These are phyloP conservation scores for Nelumbo lutea DNA, from an alignment of 164 flowering plant species.

Conservation along the genomic window DNA sequence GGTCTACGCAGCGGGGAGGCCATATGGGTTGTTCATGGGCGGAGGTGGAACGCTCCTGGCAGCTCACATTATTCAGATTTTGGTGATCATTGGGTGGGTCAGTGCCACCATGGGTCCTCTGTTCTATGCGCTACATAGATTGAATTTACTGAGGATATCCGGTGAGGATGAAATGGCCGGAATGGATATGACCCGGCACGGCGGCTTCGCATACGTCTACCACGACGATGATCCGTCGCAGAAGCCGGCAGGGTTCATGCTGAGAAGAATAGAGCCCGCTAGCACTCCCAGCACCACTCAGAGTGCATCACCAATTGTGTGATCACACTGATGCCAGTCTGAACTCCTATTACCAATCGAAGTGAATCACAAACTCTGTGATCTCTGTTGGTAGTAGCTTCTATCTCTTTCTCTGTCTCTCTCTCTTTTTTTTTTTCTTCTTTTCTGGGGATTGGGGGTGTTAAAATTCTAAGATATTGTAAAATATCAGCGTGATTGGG, in stretches of 20 bases:
- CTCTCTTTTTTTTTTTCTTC: too few relatives aligned
- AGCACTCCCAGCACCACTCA: conserved; percentile 6
- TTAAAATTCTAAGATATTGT: too few relatives aligned
- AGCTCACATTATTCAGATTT: conserved; percentile 60
- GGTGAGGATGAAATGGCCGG: conserved; percentile 75
- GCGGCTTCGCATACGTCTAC: conserved; percentile 66
- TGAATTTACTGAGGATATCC: conserved; percentile 58
- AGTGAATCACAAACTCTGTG: too few relatives aligned
- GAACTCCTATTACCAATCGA: too few relatives aligned
- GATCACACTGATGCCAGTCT: background rate
- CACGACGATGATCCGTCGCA: conserved; percentile 28
- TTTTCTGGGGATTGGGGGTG: too few relatives aligned
- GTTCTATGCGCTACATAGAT: conserved; percentile 38
- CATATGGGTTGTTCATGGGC: conserved; percentile 78
- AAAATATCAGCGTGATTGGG: too few relatives aligned
- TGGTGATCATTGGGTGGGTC: conserved; percentile 70
- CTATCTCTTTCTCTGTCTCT: too few relatives aligned
- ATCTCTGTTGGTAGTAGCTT: too few relatives aligned
- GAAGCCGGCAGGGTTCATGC: conserved; percentile 4
- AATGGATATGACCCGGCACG: conserved; percentile 79
- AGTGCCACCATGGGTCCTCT: conserved; percentile 73
- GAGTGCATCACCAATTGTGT: background rate
- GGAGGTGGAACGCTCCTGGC: conserved; percentile 64
- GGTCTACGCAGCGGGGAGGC: conserved; percentile 46
- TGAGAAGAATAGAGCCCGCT: conserved; percentile 16